A percentile compares a stretch with the other conserved stretches of the same genome.
phyloP scores from a whole-genome alignment of 2,329 filamentous ascomycete species.

The Paecilomyces sp. region DNA sequence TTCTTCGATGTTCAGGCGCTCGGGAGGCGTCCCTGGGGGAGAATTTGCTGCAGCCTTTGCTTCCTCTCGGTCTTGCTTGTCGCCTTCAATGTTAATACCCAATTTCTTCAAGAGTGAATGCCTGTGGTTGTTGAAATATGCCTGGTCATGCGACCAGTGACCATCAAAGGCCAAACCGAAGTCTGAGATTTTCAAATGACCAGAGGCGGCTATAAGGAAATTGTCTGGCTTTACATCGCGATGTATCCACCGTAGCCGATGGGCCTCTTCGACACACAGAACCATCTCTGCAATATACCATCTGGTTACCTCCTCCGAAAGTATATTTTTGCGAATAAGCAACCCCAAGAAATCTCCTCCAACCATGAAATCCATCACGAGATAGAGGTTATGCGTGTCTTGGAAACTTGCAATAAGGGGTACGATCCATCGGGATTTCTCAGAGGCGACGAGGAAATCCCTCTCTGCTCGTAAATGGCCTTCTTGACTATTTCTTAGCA shows the following conservation, averaged over 20 bases:
- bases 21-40: slow-evolving; percentile 1
- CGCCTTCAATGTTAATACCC: slow-evolving; percentile 65
- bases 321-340: slow-evolving; percentile 73
- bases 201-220: slow-evolving; percentile 80
- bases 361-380: slow-evolving; percentile 98
- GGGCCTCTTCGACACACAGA: slow-evolving; percentile 85
- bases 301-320: slow-evolving; percentile 69
- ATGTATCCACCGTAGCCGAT: slow-evolving; percentile 84
- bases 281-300: slow-evolving; percentile 97
- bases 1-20: slow-evolving; percentile 16
- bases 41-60: slow-evolving; percentile 28
- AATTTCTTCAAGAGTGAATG: slow-evolving; percentile 72
- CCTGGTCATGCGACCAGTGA: slow-evolving; percentile 85
- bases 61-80: slow-evolving; percentile 61
- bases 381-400: slow-evolving; percentile 73
- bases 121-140: slow-evolving; percentile 77
- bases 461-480: slow-evolving; percentile 85
- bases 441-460: slow-evolving; percentile 83
- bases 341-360: slow-evolving; percentile 89
- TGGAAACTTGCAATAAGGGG: slow-evolving; percentile 85
- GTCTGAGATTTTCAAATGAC: slow-evolving; percentile 91
- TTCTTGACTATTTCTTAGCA: slow-evolving; percentile 86
- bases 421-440: slow-evolving; percentile 85
- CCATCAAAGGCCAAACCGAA: slow-evolving; percentile 94
- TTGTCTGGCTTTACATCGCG: slow-evolving; percentile 97